phyloP scores from a whole-genome alignment of 495 filamentous ascomycete species.

The Friedmanniomyces simplex region DNA sequence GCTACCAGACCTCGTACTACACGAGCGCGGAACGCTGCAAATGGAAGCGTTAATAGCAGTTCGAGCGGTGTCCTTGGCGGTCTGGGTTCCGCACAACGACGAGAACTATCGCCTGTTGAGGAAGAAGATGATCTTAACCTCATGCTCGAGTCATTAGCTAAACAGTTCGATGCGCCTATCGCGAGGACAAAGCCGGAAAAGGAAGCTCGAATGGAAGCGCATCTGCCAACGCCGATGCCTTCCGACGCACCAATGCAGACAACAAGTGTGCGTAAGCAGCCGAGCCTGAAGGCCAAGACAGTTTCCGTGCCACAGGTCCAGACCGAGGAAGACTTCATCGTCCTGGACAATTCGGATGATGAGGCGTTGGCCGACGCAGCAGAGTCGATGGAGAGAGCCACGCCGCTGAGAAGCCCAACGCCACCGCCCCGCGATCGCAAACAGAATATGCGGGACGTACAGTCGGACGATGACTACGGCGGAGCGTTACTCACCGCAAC shows the following conservation, averaged over 20 bases:
- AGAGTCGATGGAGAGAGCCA: constrained; percentile 8
- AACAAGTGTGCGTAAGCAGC: neutral
- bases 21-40: neutral
- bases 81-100: neutral
- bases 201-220: neutral
- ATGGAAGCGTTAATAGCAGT: neutral
- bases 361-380: constrained; percentile 23
- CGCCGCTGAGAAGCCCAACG: neutral
- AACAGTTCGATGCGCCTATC: neutral
- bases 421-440: constrained; percentile 9
- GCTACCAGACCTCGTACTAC: neutral
- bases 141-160: neutral
- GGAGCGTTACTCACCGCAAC: constrained; percentile 11
- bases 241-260: neutral
- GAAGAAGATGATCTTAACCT: neutral
- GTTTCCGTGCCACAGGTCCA: neutral
- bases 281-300: neutral
- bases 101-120: neutral
- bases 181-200: neutral
- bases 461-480: constrained; percentile 14
- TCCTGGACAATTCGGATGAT: constrained; percentile 8
- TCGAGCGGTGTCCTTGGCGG: neutral
- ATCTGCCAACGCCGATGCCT: neutral
- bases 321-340: constrained; percentile 2
- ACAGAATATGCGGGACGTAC: constrained; percentile 14